Conservation (phyloP, 345 rosid species). For the Salix viminalis region DNA sequence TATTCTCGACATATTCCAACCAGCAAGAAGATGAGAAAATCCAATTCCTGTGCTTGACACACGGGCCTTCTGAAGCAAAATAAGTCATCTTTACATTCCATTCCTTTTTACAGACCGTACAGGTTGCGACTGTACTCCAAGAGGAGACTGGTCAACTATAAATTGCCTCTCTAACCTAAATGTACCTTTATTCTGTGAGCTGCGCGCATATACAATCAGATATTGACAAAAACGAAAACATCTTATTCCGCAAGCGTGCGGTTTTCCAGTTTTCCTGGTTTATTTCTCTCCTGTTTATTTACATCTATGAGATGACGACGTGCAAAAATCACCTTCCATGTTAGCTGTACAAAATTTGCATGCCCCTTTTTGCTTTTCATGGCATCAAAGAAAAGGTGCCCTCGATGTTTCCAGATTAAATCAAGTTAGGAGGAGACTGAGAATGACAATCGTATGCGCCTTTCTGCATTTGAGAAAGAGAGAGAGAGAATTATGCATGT, state of each 20-base stretch:
- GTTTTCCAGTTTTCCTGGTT: background rate
- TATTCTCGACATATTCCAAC: too few relatives aligned
- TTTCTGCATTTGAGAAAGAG: conserved; percentile 48
- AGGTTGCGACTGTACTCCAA: background rate
- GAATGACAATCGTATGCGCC: conserved; percentile 68
- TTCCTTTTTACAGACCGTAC: conserved; percentile 16
- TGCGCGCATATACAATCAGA: conserved; percentile 2
- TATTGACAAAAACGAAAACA: conserved; percentile 12
- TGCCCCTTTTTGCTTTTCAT: background rate
- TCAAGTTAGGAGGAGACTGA: conserved; percentile 30
- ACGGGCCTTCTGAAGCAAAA: background rate
- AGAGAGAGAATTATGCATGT: conserved; percentile 2
- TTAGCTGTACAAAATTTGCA: conserved; percentile 32
- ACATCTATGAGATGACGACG: conserved; percentile 11
- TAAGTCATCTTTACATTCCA: conserved; percentile 7
- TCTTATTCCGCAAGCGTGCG: conserved; percentile 29
- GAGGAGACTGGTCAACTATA: conserved; percentile 6
- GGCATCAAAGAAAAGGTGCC: conserved; percentile 15
- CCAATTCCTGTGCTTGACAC: background rate
- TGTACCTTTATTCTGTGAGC: background rate
- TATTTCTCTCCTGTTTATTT: conserved; percentile 19
- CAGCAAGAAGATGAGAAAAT: background rate
- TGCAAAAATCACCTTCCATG: conserved; percentile 25
- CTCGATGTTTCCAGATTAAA: background rate
- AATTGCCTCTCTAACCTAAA: conserved; percentile 6